A percentile compares a stretch with the other conserved stretches of the same genome.
These are phyloP conservation scores for Fusarium aywerte DNA, from an alignment of 2,329 filamentous ascomycete genomes.

Conservation along the genomic window DNA sequence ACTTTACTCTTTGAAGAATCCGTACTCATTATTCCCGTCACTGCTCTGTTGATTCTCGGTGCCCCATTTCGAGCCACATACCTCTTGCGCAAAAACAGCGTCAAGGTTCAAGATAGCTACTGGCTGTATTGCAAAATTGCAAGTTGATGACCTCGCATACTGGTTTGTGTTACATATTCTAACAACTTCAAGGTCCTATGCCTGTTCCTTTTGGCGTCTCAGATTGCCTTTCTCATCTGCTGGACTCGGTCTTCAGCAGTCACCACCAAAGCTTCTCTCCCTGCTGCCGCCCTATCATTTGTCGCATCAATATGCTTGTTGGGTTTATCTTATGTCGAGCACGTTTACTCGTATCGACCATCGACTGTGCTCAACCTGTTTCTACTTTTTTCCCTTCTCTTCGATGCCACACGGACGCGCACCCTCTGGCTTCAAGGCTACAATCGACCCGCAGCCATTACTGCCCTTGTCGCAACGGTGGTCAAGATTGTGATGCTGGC, in stretches of 20 bases:
- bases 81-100: slow-evolving; percentile 31
- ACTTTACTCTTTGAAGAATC: slow-evolving; percentile 58
- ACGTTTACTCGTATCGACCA: slow-evolving; percentile 34
- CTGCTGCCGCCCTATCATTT: slow-evolving; percentile 18
- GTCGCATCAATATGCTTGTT: slow-evolving; percentile 23
- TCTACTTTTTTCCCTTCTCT: slow-evolving; percentile 24
- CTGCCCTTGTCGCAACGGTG: slow-evolving; percentile 19
- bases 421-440: slow-evolving; percentile 38
- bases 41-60: slow-evolving; percentile 44
- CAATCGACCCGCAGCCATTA: slow-evolving; percentile 8
- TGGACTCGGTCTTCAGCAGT: slow-evolving; percentile 26
- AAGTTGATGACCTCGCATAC: neutral
- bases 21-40: slow-evolving; percentile 47
- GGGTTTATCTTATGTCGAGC: slow-evolving; percentile 33
- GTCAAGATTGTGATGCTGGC: slow-evolving; percentile 18
- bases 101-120: slow-evolving; percentile 34
- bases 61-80: slow-evolving; percentile 38
- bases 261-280: slow-evolving; percentile 21
- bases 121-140: slow-evolving; percentile 38
- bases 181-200: slow-evolving; percentile 26
- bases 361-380: slow-evolving; percentile 35
- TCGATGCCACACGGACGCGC: slow-evolving; percentile 23
- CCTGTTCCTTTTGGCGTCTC: slow-evolving; percentile 15
- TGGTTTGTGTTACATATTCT: neutral
- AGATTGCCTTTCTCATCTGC: slow-evolving; percentile 20